These are phyloP conservation scores for Rhodotorula taiwanensis DNA, from an alignment of 768 basidiomycete species.

Conservation along the genomic window DNA sequence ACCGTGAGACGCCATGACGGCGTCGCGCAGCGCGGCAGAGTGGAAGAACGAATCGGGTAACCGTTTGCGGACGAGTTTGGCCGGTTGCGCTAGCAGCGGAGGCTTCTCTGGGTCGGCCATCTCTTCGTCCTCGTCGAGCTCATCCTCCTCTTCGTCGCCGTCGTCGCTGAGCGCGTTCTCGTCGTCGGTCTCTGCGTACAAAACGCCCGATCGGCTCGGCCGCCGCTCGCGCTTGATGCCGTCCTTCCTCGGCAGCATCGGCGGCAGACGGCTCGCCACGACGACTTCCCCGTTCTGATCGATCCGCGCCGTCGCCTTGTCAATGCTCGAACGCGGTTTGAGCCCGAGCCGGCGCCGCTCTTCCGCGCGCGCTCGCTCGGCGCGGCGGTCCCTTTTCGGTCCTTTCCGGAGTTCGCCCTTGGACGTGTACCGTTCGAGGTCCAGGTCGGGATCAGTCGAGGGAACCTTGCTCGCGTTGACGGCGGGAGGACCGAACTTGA, in stretches of 20 bases:
- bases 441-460: too few species aligned
- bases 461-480: too few species aligned
- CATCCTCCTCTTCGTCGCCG: neutral
- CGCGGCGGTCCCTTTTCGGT: constrained; percentile 16
- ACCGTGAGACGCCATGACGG: constrained; percentile 9
- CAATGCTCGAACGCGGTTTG: constrained; percentile 6
- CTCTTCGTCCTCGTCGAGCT: neutral
- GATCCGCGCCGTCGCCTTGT: constrained; percentile 3
- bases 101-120: too few species aligned
- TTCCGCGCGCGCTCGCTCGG: constrained; percentile 9
- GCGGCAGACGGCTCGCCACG: neutral
- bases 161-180: neutral
- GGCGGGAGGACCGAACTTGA: constrained; percentile 18
- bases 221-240: neutral
- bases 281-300: neutral
- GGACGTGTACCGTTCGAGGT: neutral
- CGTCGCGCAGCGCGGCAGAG: constrained; percentile 19
- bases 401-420: constrained; percentile 9
- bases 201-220: neutral
- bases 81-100: too few species aligned
- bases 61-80: constrained; percentile 1
- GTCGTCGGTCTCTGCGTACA: neutral
- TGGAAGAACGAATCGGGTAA: constrained; percentile 31
- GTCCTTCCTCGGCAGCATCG: neutral
- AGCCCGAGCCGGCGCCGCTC: constrained; percentile 3